Evolutionary conservation across 225 moss, liverwort and hornwort species (phyloP), one percentile per base, ranked within the genome.

Genomic region (Marchantia polymorpha): DNA sequence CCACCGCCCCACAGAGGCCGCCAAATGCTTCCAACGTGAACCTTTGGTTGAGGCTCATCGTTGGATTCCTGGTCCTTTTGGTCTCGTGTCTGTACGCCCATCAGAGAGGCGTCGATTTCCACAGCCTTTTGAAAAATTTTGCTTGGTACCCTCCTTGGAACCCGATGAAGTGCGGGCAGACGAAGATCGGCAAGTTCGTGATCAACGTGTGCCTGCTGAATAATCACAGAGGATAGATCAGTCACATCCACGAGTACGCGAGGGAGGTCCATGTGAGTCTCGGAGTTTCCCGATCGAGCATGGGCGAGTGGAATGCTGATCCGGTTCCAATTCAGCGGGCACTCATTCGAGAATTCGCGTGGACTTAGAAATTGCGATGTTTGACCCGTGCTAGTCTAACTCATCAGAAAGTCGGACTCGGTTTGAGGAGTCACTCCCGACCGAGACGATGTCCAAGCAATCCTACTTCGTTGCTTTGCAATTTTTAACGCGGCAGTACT

Each of bases 101-200:
- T 66, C 83, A 83, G 30, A 80, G 53, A 53, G 78, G 78, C 0
- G 72, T 77, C 54, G 77, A 72, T 52, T 77, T 69, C 49, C 77
- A 50, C 59, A 56, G 30, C 0, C 31, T 69, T 51, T 12, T 69
- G 68, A 17, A 9, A 30, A 69, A 15, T 27, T 64, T 72, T 51
- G n/a, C 74, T 10, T 55, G 82, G 82, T 76, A 66, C n/a, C 66
- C 71, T 51, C 73, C 77, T 1, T 85, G 85, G 85, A 82, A 72
- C 56, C 85, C 82, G n/a, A 80, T 82, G 85, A 82, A 80, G 64
- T 85, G 85, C 65, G 82, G 76, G 8, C 82, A 85, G 72, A 77
- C 76, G 19, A 80, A 64, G 47, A 16, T 85, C 16, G 85, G 85
- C 72, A 85, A 82, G 50, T 73, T 82, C 49, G 78, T 85, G 7